Evolutionary conservation across 2,329 filamentous ascomycete genomes (phyloP).

Genomic region (Diaporthe sp.): DNA sequence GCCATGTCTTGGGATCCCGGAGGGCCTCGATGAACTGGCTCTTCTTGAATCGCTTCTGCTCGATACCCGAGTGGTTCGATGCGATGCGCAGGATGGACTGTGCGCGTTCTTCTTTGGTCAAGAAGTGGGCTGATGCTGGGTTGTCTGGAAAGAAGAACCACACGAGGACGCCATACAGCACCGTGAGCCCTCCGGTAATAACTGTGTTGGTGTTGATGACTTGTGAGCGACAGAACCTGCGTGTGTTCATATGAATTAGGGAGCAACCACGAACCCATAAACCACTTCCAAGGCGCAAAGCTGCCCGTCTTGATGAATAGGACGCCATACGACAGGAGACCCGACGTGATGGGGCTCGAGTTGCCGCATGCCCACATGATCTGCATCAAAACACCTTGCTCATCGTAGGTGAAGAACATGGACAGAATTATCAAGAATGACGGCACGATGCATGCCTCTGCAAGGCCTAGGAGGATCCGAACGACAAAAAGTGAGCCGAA

Average conservation of each 20-base stretch:
- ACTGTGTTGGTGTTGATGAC: conserved; percentile 27
- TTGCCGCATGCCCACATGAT: conserved; percentile 56
- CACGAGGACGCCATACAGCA: conserved; percentile 40
- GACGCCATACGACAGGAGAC: conserved; percentile 48
- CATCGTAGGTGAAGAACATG: conserved; percentile 53
- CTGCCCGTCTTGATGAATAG: conserved; percentile 49
- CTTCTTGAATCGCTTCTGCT: conserved; percentile 51
- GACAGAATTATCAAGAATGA: conserved; percentile 45
- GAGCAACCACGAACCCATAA: conserved; percentile 47
- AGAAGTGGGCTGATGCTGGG: conserved; percentile 45
- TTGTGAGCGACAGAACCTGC: background rate
- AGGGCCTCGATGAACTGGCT: conserved; percentile 44
- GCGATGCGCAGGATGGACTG: conserved; percentile 51
- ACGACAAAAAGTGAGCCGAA: conserved; percentile 47
- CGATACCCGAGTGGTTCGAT: conserved; percentile 52
- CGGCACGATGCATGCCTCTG: conserved; percentile 45
- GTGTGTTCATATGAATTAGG: background rate
- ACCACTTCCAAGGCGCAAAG: conserved; percentile 55
- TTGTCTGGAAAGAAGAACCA: conserved; percentile 37
- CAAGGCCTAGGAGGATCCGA: conserved; percentile 46
- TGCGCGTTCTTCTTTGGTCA: conserved; percentile 49
- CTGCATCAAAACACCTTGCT: conserved; percentile 51
- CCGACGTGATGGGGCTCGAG: conserved; percentile 48
- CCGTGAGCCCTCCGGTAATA: conserved; percentile 40
- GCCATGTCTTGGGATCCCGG: conserved; percentile 34